Evolutionary conservation across 2,329 filamentous ascomycete genomes (phyloP).

Genomic region (Cadophora gregata): DNA sequence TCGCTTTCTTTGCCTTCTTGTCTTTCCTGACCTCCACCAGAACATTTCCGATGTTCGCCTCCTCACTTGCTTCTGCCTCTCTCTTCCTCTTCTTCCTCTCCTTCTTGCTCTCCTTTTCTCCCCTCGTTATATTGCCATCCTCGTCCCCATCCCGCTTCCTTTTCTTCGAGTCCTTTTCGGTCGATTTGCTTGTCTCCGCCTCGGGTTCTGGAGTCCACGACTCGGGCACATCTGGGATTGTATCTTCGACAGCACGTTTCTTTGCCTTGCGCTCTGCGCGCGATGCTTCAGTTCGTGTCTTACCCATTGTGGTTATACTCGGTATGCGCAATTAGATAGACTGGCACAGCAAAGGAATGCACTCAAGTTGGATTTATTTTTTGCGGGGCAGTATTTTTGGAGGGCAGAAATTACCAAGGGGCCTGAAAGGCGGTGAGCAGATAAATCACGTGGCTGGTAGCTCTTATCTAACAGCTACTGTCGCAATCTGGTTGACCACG

Average conservation of each 20-base stretch:
- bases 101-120: slow-evolving; percentile 34
- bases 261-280: slow-evolving; percentile 45
- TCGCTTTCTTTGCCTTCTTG: slow-evolving; percentile 29
- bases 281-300: slow-evolving; percentile 36
- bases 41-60: slow-evolving; percentile 24
- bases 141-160: slow-evolving; percentile 33
- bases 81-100: slow-evolving; percentile 30
- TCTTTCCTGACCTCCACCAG: slow-evolving; percentile 26
- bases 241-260: slow-evolving; percentile 44
- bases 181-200: slow-evolving; percentile 35
- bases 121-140: slow-evolving; percentile 27
- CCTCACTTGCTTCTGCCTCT: slow-evolving; percentile 22
- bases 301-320: slow-evolving; percentile 34
- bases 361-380: too few relatives aligned
- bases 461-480: too few relatives aligned
- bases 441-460: too few relatives aligned
- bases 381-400: too few relatives aligned
- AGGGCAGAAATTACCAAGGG: too few relatives aligned
- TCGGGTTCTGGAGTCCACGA: slow-evolving; percentile 37
- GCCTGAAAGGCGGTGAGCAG: too few relatives aligned
- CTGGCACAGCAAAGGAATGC: too few relatives aligned
- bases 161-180: slow-evolving; percentile 32
- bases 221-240: slow-evolving; percentile 44
- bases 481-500: too few relatives aligned
- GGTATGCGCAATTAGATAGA: neutral